Base-by-base conservation (phyloP, 352 stramenopile species). In the Pythium biforme region DNA sequence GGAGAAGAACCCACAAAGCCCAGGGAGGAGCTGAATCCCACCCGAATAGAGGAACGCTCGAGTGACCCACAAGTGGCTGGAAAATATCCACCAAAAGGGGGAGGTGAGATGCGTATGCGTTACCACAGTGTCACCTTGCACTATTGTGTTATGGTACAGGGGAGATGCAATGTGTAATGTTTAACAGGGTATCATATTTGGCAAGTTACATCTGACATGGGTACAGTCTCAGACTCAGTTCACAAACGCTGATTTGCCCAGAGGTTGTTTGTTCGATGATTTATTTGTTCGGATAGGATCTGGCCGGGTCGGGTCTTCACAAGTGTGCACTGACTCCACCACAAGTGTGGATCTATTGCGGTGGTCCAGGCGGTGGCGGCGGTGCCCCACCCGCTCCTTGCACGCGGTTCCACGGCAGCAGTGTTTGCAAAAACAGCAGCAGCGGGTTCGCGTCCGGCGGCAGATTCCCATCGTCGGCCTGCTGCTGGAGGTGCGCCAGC, bases 371-470 rank as follows among this genome's bases (percentile, higher is more conserved):
- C 25, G 64, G 66, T 11, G 69, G 73, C 9, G 69, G 56, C 5
- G 56, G 20, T 22, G 22, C 56, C 0, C 76, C 81, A 10, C 82
- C 82, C 0, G 76, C 81, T 11, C 82, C 82, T 59, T 93, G 72
- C 51, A 95, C 77, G 60, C 81, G 81, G 64, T 95, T 95, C 86
- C 86, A 95, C 19, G 86, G 86, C 40, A 95, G 61, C 48, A 95
- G 60, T 40, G 83, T 92, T 69, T 95, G 86, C 59, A 95, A 48
- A 55, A 95, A 95, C 19, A 95, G 76, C 62, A 95, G 69, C 58
- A 95, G 66, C 59, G 86, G 86, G 43, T 95, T 93, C 27, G 84
- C 81, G 37, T 93, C 83, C 19, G 84, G 79, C 7, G 82, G 83
- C 27, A 94, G 72, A 46, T 90, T 89, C 15, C 83, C 86, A 4